phyloP scores from a whole-genome alignment of 2,329 filamentous ascomycete species.

The Triangularia verruculosa region DNA sequence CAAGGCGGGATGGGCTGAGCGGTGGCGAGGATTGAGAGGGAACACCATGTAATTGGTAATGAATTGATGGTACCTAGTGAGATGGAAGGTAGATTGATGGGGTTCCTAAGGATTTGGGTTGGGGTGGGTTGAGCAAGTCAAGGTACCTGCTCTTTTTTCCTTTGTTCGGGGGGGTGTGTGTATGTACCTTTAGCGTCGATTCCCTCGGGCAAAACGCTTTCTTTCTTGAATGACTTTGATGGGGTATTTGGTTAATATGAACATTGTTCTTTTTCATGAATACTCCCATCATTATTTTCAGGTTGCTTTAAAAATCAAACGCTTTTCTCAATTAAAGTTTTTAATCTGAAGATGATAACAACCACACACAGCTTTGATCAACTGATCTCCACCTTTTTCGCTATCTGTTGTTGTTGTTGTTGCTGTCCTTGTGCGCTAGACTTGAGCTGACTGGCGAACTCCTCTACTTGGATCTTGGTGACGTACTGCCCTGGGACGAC shows the following conservation, averaged over 20 bases:
- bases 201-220: not conserved
- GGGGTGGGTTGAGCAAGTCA: not conserved
- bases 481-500: conserved; percentile 87
- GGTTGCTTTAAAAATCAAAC: not conserved
- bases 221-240: not conserved
- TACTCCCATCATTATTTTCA: not conserved
- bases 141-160: not conserved
- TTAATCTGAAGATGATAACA: no score
- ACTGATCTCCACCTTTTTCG: not conserved
- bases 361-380: no score
- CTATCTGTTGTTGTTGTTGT: not conserved
- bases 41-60: conserved; percentile 15
- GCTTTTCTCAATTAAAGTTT: not conserved
- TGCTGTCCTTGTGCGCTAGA: not conserved
- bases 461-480: conserved; percentile 82
- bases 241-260: not conserved
- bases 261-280: not conserved
- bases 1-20: not conserved
- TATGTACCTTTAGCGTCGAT: not conserved
- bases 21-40: not conserved
- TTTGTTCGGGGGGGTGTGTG: not conserved
- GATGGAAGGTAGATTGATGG: conserved; percentile 3
- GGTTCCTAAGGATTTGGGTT: not conserved
- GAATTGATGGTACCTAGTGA: not conserved
- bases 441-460: conserved; percentile 58